Conservation (phyloP, 2,329 filamentous ascomycete species). For the Apiospora phragmitis region DNA sequence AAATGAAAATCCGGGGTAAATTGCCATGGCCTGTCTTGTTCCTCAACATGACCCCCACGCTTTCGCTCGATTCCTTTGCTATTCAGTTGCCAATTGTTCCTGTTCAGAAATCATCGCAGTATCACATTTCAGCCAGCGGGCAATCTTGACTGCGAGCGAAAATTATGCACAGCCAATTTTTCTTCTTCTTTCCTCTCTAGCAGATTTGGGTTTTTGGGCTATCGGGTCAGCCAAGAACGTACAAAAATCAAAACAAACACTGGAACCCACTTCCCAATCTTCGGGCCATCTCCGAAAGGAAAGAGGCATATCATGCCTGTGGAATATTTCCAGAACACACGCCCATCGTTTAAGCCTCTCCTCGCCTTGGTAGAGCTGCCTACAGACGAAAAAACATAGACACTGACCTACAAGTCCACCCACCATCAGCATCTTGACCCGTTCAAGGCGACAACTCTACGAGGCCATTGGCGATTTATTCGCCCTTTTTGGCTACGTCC, state of each 20-base stretch:
- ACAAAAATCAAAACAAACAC: not conserved
- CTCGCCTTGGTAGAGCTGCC: not conserved
- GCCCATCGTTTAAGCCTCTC: not conserved
- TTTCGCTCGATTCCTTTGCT: not conserved
- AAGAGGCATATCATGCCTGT: not conserved
- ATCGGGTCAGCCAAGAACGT: not conserved
- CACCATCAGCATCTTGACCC: no score
- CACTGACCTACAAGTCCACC: no score
- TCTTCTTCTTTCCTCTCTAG: no score
- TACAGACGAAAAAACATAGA: not conserved
- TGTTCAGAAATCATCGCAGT: not conserved
- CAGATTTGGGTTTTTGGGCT: not conserved
- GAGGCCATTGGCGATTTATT: no score
- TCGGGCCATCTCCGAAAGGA: constrained; percentile 2
- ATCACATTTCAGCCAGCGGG: not conserved
- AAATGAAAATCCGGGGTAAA: not conserved
- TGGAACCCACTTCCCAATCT: no score
- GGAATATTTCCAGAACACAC: no score
- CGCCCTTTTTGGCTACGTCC: not conserved
- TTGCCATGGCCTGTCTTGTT: not conserved
- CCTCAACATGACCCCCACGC: not conserved
- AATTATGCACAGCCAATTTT: not conserved
- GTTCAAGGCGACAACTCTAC: no score
- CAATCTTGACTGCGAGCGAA: not conserved
- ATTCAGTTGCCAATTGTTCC: not conserved